Conservation (phyloP, 1,284 basidiomycete genomes). For the Malassezia equina region DNA sequence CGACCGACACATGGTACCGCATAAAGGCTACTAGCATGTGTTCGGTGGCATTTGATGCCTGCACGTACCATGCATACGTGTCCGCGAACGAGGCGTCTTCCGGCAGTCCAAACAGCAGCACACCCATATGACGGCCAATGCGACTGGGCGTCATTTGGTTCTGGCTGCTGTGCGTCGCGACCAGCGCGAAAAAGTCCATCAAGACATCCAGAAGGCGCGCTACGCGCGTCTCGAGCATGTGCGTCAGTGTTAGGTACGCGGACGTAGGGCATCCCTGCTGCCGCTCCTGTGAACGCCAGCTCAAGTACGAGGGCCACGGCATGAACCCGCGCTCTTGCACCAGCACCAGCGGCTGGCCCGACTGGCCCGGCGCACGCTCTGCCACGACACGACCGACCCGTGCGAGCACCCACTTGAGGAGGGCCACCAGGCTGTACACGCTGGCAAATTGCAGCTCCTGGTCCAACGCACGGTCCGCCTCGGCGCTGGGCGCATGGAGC, state of each 20-base stretch:
- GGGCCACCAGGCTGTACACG: slow-evolving; percentile 39
- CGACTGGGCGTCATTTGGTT: slow-evolving; percentile 45
- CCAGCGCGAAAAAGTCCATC: slow-evolving; percentile 41
- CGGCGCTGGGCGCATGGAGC: slow-evolving; percentile 3
- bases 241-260: slow-evolving; percentile 26
- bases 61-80: slow-evolving; percentile 40
- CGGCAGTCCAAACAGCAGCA: slow-evolving; percentile 41
- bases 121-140: slow-evolving; percentile 36
- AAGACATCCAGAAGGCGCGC: slow-evolving; percentile 30
- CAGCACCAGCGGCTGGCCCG: slow-evolving; percentile 22
- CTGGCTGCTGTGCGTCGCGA: slow-evolving; percentile 39
- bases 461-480: slow-evolving; percentile 17
- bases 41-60: slow-evolving; percentile 41
- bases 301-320: slow-evolving; percentile 33
- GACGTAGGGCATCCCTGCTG: slow-evolving; percentile 19
- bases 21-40: slow-evolving; percentile 44
- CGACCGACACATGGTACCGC: slow-evolving; percentile 24
- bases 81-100: slow-evolving; percentile 43
- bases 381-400: slow-evolving; percentile 39
- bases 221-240: slow-evolving; percentile 20
- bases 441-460: slow-evolving; percentile 39
- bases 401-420: slow-evolving; percentile 46
- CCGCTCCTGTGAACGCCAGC: slow-evolving; percentile 38
- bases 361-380: slow-evolving; percentile 21
- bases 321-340: slow-evolving; percentile 44